Evolutionary conservation across 2,329 filamentous ascomycete species (phyloP).

Genomic region (Penicillium decumbens): DNA sequence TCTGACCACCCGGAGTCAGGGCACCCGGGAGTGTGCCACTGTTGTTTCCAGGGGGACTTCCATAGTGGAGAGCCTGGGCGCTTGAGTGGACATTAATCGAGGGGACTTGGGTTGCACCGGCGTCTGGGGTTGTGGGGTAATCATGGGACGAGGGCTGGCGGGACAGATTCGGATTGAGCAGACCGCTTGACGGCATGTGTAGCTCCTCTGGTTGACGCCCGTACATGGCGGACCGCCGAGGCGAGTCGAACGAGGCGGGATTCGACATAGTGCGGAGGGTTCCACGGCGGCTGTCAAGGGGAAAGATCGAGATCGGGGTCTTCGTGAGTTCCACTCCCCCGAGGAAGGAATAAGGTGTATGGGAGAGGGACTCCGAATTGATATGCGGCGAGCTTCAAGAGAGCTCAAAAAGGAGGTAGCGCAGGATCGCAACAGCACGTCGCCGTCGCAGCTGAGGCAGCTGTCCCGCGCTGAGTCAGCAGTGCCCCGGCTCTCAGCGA

Average conservation of each 20-base stretch:
- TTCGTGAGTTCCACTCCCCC: slow-evolving; percentile 21
- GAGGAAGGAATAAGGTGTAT: slow-evolving; percentile 1
- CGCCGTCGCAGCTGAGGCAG: slow-evolving; percentile 6
- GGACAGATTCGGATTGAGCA: slow-evolving; percentile 37
- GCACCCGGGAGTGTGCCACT: slow-evolving; percentile 53
- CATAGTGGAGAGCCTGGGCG: slow-evolving; percentile 47
- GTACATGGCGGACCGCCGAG: slow-evolving; percentile 47
- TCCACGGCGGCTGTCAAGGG: slow-evolving; percentile 12
- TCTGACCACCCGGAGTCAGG: slow-evolving; percentile 53
- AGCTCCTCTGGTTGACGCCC: slow-evolving; percentile 53
- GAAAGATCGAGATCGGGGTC: slow-evolving; percentile 9
- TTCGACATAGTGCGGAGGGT: slow-evolving; percentile 38
- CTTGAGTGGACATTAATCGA: slow-evolving; percentile 58
- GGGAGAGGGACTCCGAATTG: slow-evolving; percentile 9
- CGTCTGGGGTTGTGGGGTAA: slow-evolving; percentile 44
- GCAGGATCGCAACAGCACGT: background rate
- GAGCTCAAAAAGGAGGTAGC: slow-evolving; percentile 4
- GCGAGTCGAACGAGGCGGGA: slow-evolving; percentile 47
- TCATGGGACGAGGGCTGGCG: slow-evolving; percentile 44
- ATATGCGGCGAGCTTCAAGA: slow-evolving; percentile 30
- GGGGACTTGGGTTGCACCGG: slow-evolving; percentile 47
- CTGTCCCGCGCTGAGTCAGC: slow-evolving; percentile 18
- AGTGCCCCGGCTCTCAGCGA: slow-evolving; percentile 1
- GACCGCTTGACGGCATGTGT: slow-evolving; percentile 47
- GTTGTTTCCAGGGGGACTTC: slow-evolving; percentile 37